Conservation (phyloP, 2,329 filamentous ascomycete species). For the Rhytidhysteron rufulum region DNA sequence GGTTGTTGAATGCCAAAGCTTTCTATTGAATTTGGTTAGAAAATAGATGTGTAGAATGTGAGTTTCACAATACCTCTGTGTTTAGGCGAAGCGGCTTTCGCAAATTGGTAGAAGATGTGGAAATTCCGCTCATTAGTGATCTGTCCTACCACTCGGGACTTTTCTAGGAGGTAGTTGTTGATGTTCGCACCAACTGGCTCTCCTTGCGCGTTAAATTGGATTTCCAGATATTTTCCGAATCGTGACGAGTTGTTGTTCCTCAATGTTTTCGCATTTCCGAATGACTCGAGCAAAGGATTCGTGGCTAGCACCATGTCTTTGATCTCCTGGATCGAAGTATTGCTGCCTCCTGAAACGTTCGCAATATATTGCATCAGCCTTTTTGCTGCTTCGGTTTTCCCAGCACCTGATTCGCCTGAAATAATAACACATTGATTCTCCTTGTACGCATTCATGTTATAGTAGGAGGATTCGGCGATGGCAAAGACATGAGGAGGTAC, state of each 20-base stretch:
- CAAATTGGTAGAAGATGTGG: constrained; percentile 99
- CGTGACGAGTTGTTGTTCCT: constrained; percentile 98
- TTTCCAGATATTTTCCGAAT: constrained; percentile 96
- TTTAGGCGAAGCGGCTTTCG: constrained; percentile 83
- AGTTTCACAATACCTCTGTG: constrained; percentile 57
- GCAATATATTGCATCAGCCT: constrained; percentile 99
- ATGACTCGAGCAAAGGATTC: constrained; percentile 93
- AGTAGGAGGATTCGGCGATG: constrained; percentile 93
- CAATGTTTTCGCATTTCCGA: constrained; percentile 96
- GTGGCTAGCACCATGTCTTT: constrained; percentile 99
- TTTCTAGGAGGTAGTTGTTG: constrained; percentile 96
- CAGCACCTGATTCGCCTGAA: constrained; percentile 94
- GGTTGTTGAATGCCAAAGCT: constrained; percentile 89
- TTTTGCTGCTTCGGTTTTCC: constrained; percentile 98
- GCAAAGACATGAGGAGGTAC: constrained; percentile 95
- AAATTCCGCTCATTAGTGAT: constrained; percentile 96
- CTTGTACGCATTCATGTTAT: constrained; percentile 99
- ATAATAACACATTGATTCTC: constrained; percentile 99
- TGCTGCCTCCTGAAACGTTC: constrained; percentile 81
- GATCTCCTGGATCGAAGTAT: constrained; percentile 88
- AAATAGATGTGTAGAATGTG: neutral
- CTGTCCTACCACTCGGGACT: constrained; percentile 90
- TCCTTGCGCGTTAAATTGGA: constrained; percentile 88
- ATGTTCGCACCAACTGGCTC: constrained; percentile 96
- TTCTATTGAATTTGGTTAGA: constrained; percentile 41